phyloP scores from a whole-genome alignment of 2,329 filamentous ascomycete species.

The Monosporascus ibericus region DNA sequence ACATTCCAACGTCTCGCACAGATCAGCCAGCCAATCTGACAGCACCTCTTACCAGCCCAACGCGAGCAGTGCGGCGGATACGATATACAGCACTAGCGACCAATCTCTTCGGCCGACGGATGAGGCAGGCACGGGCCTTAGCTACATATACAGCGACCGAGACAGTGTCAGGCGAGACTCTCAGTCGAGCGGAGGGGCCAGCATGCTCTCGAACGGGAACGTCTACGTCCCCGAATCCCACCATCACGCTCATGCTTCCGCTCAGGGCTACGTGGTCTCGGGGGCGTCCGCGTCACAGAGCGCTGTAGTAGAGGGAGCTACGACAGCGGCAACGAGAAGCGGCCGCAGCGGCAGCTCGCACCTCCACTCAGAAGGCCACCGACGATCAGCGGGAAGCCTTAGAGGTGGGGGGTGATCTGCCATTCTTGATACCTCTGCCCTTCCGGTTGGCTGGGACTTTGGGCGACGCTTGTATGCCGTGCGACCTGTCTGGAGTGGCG shows the following conservation, averaged over 20 bases:
- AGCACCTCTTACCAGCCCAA: slow-evolving; percentile 8
- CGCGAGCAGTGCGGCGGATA: slow-evolving; percentile 7
- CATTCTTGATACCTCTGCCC: slow-evolving; percentile 8
- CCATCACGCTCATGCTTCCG: slow-evolving; percentile 13
- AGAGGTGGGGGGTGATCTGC: slow-evolving; percentile 19
- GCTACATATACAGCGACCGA: slow-evolving; percentile 24
- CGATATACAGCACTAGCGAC: slow-evolving; percentile 14
- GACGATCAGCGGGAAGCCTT: slow-evolving; percentile 26
- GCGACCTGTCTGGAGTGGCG: slow-evolving; percentile 10
- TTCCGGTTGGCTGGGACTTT: slow-evolving; percentile 16
- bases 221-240: slow-evolving; percentile 25
- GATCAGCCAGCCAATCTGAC: slow-evolving; percentile 14
- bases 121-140: slow-evolving; percentile 13
- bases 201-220: slow-evolving; percentile 26
- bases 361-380: slow-evolving; percentile 20
- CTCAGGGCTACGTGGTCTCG: slow-evolving; percentile 17
- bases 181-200: slow-evolving; percentile 16
- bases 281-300: slow-evolving; percentile 8
- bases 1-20: slow-evolving; percentile 9
- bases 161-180: slow-evolving; percentile 16
- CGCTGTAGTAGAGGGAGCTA: slow-evolving; percentile 10
- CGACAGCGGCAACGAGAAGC: slow-evolving; percentile 11
- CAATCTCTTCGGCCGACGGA: slow-evolving; percentile 16
- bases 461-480: slow-evolving; percentile 18
- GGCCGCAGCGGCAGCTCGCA: slow-evolving; percentile 18